phyloP scores from a whole-genome alignment of 148 eudicot species.

The Fagopyrum homotropicum region DNA sequence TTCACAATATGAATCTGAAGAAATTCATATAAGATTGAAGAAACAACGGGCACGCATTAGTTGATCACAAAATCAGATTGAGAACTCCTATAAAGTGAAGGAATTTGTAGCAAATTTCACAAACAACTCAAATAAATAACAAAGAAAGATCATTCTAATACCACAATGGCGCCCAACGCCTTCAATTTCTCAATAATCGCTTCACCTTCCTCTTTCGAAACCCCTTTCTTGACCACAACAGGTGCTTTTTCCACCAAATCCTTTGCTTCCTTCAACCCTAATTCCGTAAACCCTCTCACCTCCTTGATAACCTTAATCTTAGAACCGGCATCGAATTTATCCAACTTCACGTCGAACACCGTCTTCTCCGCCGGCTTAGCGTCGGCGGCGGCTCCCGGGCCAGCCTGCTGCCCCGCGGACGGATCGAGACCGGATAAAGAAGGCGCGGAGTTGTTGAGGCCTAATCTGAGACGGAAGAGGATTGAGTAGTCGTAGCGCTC shows the following conservation, averaged over 20 bases:
- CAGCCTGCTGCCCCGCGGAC: constrained; percentile 17
- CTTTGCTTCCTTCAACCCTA: constrained; percentile 78
- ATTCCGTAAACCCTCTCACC: constrained; percentile 52
- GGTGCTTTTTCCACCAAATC: constrained; percentile 83
- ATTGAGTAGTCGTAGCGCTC: constrained; percentile 59
- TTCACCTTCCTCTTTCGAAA: constrained; percentile 63
- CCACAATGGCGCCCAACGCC: constrained; percentile 74
- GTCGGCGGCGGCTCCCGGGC: constrained; percentile 17
- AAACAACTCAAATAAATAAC: not conserved
- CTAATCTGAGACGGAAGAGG: constrained; percentile 53
- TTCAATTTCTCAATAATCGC: constrained; percentile 60
- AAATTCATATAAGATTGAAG: not conserved
- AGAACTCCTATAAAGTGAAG: not conserved
- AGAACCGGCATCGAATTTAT: constrained; percentile 62
- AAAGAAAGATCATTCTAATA: constrained; percentile 46
- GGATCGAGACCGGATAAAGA: constrained; percentile 24
- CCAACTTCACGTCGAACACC: constrained; percentile 64
- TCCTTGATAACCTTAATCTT: constrained; percentile 82
- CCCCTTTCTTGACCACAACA: constrained; percentile 57
- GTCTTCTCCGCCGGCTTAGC: constrained; percentile 51
- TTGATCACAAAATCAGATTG: not conserved
- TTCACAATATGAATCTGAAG: not conserved
- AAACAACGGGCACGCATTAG: not conserved
- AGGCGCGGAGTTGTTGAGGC: constrained; percentile 42
- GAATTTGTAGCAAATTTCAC: not conserved